phyloP scores from a whole-genome alignment of 345 rosid genomes.

The Lepidium aucheri region DNA sequence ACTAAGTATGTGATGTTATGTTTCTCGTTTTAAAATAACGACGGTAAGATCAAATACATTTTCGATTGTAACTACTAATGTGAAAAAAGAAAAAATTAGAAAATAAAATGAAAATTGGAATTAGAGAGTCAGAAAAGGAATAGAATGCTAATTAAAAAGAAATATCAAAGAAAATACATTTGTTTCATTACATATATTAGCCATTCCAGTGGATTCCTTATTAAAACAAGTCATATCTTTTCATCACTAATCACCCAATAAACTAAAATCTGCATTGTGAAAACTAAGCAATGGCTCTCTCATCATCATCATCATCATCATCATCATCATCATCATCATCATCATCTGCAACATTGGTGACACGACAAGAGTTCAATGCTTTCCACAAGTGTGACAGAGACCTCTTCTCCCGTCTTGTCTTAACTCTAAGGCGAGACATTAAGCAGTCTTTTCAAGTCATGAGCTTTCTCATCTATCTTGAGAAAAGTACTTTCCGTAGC shows the following conservation, averaged over 20 bases:
- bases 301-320: background rate
- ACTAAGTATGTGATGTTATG: no score
- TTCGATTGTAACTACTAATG: no score
- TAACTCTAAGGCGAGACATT: constrained; percentile 37
- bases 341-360: background rate
- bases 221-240: background rate
- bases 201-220: background rate
- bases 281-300: constrained; percentile 1
- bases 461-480: constrained; percentile 59
- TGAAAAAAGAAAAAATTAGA: no score
- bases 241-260: background rate
- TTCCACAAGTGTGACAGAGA: constrained; percentile 55
- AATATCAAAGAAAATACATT: background rate
- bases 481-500: constrained; percentile 14
- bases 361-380: constrained; percentile 33
- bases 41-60: no score
- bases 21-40: no score
- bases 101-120: no score
- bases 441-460: constrained; percentile 41
- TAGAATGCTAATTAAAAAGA: no score
- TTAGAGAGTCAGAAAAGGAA: no score
- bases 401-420: constrained; percentile 38
- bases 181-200: background rate
- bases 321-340: background rate
- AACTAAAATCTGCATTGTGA: background rate